phyloP scores from a whole-genome alignment of 164 flowering plant genomes.

The Cinnamomum chago region DNA sequence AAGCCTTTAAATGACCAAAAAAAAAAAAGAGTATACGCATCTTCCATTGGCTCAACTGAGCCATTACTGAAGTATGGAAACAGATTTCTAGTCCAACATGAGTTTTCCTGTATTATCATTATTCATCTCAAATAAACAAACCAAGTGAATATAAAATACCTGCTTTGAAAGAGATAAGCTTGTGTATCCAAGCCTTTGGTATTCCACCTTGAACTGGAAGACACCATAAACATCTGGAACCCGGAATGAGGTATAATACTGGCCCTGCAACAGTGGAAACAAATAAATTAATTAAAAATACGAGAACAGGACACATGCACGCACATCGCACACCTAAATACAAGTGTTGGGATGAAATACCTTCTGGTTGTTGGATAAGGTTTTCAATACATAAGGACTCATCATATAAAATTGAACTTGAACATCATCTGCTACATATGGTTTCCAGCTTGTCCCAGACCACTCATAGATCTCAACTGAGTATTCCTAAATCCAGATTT shows the following conservation, averaged over 20 bases:
- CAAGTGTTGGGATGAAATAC: conserved; percentile 25
- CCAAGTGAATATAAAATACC: conserved; percentile 41
- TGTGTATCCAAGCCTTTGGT: conserved; percentile 89
- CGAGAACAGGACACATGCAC: not conserved
- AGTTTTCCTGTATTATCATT: not conserved
- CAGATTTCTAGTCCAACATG: not conserved
- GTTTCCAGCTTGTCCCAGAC: conserved; percentile 92
- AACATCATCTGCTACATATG: conserved; percentile 86
- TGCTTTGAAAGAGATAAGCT: conserved; percentile 81
- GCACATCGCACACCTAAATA: not conserved
- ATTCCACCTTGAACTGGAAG: conserved; percentile 97
- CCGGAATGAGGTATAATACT: conserved; percentile 65
- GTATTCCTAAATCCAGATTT: conserved; percentile 58
- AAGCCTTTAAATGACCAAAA: no score
- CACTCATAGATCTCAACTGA: conserved; percentile 90
- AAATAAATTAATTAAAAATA: not conserved
- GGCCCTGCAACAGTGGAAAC: conserved; percentile 55
- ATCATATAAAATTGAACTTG: conserved; percentile 99
- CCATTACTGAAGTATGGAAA: no score
- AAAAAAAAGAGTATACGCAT: no score
- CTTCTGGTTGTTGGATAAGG: conserved; percentile 70
- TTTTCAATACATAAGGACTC: conserved; percentile 97
- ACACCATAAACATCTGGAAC: conserved; percentile 99
- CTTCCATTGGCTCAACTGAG: not conserved
- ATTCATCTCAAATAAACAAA: not conserved